phyloP scores from a whole-genome alignment of 164 flowering plant species.

The Piper longum region DNA sequence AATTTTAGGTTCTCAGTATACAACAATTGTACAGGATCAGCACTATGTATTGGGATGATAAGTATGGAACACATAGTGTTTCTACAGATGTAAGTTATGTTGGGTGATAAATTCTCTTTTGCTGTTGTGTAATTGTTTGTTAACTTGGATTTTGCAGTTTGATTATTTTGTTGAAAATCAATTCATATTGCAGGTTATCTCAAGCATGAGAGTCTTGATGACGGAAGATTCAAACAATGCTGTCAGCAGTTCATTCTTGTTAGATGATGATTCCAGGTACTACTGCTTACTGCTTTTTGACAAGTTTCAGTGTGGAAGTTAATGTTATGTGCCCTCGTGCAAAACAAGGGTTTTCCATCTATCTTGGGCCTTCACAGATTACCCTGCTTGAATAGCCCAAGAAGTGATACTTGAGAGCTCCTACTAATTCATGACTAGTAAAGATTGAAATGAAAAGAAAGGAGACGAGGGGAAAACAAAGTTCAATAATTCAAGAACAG shows the following conservation, averaged over 20 bases:
- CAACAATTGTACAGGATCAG: slow-evolving; percentile 92
- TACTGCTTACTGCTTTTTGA: neutral
- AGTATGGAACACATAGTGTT: slow-evolving; percentile 93
- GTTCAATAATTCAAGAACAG: no score
- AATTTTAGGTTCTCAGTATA: slow-evolving; percentile 77
- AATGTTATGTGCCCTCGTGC: no score
- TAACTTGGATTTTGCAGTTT: neutral
- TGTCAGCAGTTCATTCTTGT: slow-evolving; percentile 75
- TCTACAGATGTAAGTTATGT: slow-evolving; percentile 65
- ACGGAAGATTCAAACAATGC: slow-evolving; percentile 86
- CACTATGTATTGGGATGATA: slow-evolving; percentile 99
- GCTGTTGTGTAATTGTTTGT: slow-evolving; percentile 38
- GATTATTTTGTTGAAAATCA: neutral
- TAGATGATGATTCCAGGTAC: slow-evolving; percentile 94
- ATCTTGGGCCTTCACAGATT: no score
- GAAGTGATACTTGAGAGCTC: no score
- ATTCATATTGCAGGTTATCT: slow-evolving; percentile 46
- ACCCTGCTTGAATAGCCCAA: no score
- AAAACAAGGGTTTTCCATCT: no score
- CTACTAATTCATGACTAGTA: no score
- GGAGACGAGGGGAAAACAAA: no score
- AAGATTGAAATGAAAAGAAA: no score
- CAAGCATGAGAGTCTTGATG: slow-evolving; percentile 87
- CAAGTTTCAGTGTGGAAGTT: no score
- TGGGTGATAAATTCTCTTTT: neutral